These are phyloP conservation scores for Naganishia onofrii DNA, from an alignment of 768 basidiomycete species.

Conservation along the genomic window DNA sequence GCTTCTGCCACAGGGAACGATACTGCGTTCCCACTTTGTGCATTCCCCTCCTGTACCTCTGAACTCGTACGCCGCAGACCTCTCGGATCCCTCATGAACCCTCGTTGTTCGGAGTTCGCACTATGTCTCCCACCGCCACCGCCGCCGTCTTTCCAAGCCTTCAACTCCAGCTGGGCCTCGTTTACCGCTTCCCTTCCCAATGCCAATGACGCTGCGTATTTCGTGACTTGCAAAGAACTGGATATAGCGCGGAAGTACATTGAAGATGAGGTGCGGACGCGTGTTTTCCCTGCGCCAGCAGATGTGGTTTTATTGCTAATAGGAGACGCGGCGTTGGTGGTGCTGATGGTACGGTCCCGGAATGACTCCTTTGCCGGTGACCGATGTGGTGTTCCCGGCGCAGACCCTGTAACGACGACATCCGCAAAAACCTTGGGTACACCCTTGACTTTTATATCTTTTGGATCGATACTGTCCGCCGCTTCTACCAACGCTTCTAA, in stretches of 20 bases:
- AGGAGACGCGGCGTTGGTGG: neutral
- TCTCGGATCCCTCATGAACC: constrained; percentile 9
- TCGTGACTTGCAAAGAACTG: constrained; percentile 8
- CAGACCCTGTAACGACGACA: constrained; percentile 24
- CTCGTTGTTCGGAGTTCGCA: constrained; percentile 20
- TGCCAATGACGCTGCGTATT: constrained; percentile 49
- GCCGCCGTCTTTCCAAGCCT: constrained; percentile 61
- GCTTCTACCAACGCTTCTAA: constrained; percentile 36
- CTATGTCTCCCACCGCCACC: neutral
- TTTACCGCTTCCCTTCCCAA: constrained; percentile 87
- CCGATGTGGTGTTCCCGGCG: constrained; percentile 22
- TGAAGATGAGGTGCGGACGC: neutral
- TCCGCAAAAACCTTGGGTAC: constrained; percentile 43
- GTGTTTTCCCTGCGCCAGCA: neutral
- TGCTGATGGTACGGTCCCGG: neutral
- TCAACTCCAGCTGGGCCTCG: constrained; percentile 87
- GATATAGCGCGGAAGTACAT: constrained; percentile 9
- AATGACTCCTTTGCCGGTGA: neutral
- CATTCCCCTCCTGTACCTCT: too few relatives aligned
- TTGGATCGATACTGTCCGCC: constrained; percentile 44
- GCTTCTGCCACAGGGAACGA: constrained; percentile 52
- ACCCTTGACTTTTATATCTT: constrained; percentile 41
- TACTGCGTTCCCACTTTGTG: constrained; percentile 15
- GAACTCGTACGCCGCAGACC: constrained; percentile 6
- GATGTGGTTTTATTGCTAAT: neutral